These are phyloP conservation scores for Fistulinella prunicolor DNA, from an alignment of 768 basidiomycete genomes.

Conservation along the genomic window DNA sequence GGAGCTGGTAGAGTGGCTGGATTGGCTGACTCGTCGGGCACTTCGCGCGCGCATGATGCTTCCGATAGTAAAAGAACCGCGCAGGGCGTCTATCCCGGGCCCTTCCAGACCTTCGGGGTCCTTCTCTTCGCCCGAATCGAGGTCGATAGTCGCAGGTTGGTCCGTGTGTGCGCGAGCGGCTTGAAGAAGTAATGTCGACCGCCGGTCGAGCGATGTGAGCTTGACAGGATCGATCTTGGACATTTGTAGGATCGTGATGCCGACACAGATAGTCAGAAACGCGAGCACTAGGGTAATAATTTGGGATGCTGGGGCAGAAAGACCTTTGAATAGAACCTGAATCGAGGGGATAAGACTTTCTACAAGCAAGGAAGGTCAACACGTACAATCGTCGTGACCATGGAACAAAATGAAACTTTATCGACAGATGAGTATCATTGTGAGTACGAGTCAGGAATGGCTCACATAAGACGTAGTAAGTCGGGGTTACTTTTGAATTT, in stretches of 20 bases:
- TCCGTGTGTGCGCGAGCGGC: constrained; percentile 76
- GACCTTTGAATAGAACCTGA: constrained; percentile 86
- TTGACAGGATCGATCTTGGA: constrained; percentile 87
- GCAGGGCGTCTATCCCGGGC: constrained; percentile 88
- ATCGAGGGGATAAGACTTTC: constrained; percentile 4
- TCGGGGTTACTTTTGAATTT: constrained; percentile 64
- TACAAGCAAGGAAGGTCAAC: background rate
- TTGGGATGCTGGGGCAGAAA: constrained; percentile 68
- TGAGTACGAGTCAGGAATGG: background rate
- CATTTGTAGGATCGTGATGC: constrained; percentile 94
- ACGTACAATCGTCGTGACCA: constrained; percentile 77
- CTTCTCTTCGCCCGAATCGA: constrained; percentile 54
- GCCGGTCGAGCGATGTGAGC: constrained; percentile 79
- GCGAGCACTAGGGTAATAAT: constrained; percentile 92
- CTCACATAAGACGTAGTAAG: constrained; percentile 83
- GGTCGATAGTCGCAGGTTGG: constrained; percentile 32
- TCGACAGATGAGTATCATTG: background rate
- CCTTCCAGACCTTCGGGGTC: constrained; percentile 65
- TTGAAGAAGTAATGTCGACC: constrained; percentile 86
- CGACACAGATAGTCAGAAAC: constrained; percentile 87
- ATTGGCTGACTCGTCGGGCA: constrained; percentile 50
- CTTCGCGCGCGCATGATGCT: constrained; percentile 79
- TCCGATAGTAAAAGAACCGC: constrained; percentile 88
- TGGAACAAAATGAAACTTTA: constrained; percentile 78
- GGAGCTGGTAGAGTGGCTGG: constrained; percentile 33